These are phyloP conservation scores for Vitis hybrid DNA, from an alignment of 177 flowering plant genomes.

Conservation along the genomic window DNA sequence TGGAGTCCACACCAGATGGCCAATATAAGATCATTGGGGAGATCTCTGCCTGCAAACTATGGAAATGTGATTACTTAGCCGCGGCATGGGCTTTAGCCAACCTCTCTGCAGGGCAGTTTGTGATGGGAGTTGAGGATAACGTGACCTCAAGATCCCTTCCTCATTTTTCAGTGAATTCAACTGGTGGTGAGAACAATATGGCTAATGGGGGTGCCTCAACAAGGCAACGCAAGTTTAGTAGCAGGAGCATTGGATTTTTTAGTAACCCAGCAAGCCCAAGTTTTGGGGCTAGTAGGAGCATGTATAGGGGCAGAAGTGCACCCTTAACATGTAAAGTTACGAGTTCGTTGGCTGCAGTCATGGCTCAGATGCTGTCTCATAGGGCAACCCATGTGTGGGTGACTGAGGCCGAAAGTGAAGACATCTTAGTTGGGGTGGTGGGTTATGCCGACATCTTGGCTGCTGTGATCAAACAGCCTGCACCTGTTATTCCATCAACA, in stretches of 20 bases:
- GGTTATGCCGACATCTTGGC: slow-evolving; percentile 76
- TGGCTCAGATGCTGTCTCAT: slow-evolving; percentile 99
- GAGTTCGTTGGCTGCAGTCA: slow-evolving; percentile 91
- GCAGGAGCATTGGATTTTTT: slow-evolving; percentile 81
- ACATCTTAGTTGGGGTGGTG: slow-evolving; percentile 76
- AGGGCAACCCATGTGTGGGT: slow-evolving; percentile 97
- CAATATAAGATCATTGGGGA: slow-evolving; percentile 80
- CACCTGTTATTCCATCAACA: slow-evolving; percentile 8
- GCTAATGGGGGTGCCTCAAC: slow-evolving; percentile 24
- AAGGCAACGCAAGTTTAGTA: slow-evolving; percentile 58
- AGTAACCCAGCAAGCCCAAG: slow-evolving; percentile 43
- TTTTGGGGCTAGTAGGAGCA: slow-evolving; percentile 51
- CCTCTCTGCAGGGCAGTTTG: slow-evolving; percentile 88
- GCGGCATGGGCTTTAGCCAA: slow-evolving; percentile 97
- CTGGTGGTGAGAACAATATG: slow-evolving; percentile 19
- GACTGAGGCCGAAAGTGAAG: slow-evolving; percentile 72
- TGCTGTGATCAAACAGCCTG: slow-evolving; percentile 67
- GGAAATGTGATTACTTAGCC: slow-evolving; percentile 88
- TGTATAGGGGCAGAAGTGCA: slow-evolving; percentile 88
- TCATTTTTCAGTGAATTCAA: slow-evolving; percentile 31
- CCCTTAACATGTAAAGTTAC: slow-evolving; percentile 81
- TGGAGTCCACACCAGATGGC: slow-evolving; percentile 55
- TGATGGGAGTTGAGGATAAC: slow-evolving; percentile 88
- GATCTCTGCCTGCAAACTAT: slow-evolving; percentile 78
- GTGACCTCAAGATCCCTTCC: slow-evolving; percentile 32